Evolutionary conservation across 345 rosid species (phyloP).

Genomic region (Cardiospermum halicacabum): DNA sequence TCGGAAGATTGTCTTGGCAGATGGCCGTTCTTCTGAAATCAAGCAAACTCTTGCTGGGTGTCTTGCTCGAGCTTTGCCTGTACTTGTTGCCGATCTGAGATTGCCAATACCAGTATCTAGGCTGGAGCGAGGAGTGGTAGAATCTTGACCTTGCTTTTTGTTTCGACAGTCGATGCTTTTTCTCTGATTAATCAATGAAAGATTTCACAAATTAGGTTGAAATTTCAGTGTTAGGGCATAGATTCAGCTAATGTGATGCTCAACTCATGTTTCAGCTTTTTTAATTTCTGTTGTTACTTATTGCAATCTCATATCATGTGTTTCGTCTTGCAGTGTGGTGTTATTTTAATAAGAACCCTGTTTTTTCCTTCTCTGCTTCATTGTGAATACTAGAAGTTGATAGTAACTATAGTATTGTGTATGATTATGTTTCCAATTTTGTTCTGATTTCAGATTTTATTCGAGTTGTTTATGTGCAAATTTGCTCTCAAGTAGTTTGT

Average conservation of each 20-base stretch:
- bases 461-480: not conserved
- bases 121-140: constrained; percentile 80
- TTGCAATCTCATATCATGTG: not conserved
- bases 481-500: not conserved
- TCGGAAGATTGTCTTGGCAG: constrained; percentile 40
- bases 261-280: not conserved
- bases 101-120: constrained; percentile 60
- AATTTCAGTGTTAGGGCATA: not conserved
- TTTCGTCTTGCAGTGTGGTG: not conserved
- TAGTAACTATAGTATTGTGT: not conserved
- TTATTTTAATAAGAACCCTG: not conserved
- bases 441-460: not conserved
- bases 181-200: not conserved
- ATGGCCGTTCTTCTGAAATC: constrained; percentile 81
- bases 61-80: constrained; percentile 80
- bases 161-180: not conserved
- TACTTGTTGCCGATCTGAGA: constrained; percentile 57
- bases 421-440: not conserved
- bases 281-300: not conserved
- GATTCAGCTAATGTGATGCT: not conserved
- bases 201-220: not conserved
- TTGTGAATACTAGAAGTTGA: not conserved
- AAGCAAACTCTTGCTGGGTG: constrained; percentile 69
- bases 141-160: constrained; percentile 10
- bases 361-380: not conserved